Evolutionary conservation across 768 basidiomycete species (phyloP), one percentile per base, ranked within the genome.

Genomic region (Tylopilus felleus): DNA sequence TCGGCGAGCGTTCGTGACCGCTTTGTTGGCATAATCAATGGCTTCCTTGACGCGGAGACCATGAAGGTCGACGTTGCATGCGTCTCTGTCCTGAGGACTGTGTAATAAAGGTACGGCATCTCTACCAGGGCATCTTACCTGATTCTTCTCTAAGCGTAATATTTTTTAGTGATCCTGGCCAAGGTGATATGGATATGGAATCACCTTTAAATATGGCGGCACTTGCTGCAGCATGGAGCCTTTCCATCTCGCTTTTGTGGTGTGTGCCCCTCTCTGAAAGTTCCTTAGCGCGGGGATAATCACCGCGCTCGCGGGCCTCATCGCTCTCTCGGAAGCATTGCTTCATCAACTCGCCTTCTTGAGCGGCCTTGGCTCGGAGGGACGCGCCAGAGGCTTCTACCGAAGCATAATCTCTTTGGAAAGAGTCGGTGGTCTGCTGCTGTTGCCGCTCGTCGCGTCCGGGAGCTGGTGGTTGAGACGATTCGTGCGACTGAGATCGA

Each of bases 21-120:
- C 88, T n/a, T 69, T 60, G 63, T 96, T 88, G 0, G 88, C 83
- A 53, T 79, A 80, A 39, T 77, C 68, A 49, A 96, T 85, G 16
- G 93, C 91, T 71, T 98, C 96, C 64, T 91, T 91, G 53, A 96
- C 93, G 68, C 88, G 94, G 5, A 98, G 76, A 9, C 92, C 93
- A 67, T 98, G 95, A 39, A 97, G 74, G 71, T 98, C 95, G 43
- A 96, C 75, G 68, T 92, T 85, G 3, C 84, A 84, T 3, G 79
- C 75, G 50, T 77, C 69, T 42, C 81, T 86, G 57, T 86, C 81
- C 81, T 86, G 60, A 28, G 49, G 45, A 19, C 4, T 16, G 4
- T 65, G 36, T 28, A 54, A 28, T 49, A 36, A 48, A 46, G 28
- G 40, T 45, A 33, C 17, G 35, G 19, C 29, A 5, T 21, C 6